Base-by-base conservation (phyloP, 441 rosid species). In the Eutrema salsugineum region DNA sequence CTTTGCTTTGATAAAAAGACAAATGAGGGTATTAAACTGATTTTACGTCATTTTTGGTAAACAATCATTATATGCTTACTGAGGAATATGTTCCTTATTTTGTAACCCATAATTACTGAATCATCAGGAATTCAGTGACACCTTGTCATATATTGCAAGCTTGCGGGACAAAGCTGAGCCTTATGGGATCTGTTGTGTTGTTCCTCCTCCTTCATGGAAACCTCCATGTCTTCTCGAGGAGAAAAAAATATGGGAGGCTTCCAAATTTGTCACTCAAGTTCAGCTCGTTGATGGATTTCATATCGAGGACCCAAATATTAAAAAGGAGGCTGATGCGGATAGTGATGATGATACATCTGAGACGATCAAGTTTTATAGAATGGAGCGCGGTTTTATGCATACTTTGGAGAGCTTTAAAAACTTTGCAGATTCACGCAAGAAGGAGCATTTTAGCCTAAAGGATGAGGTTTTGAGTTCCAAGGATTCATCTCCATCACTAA, bases 131-230 rank as follows among this genome's bases (percentile, higher is more conserved):
- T 89, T 89, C 42, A 57, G 54, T 67, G 92, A 88, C 73, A 83
- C 87, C 3, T 69, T 86, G 12, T 82, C 79, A 40, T 91, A 86
- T 64, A 79, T 91, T 61, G 76, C 82, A 71, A 86, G 82, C 83
- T 77, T 91, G 78, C 83, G 65, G 46, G 64, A 61, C 24, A 71
- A 22, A 79, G 86, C 84, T 39, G 88, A 84, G 76, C 68, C 82
- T 8, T 81, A 81, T 84, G 97, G 97, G 55, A 79, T 88, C 36
- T 88, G 97, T 74, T 87, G 91, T 57, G 82, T 89, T 58, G 74
- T 87, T 72, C 95, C 95, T 70, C 95, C 97, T 65, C 63, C 81
- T 65, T 85, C 93, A 54, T 89, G 96, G 97, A 51, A 83, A 64
- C 89, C 88, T 33, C 88, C 84, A 5, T 86, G 87, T 81, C 76